Conservation (phyloP, 1,139 yeast species). For the Pichia sp. region DNA sequence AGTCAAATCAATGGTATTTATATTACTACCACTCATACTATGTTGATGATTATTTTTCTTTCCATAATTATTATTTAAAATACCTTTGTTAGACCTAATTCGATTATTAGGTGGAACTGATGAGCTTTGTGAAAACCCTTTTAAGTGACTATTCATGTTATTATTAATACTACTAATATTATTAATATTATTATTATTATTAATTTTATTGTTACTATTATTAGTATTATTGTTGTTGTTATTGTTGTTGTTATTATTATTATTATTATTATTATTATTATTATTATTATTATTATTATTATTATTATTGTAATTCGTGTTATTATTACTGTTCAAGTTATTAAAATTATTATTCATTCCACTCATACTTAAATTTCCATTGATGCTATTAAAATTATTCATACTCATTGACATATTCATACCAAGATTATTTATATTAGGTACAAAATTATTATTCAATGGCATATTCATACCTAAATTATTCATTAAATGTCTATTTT, state of each 20-base stretch:
- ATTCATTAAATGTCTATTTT: slow-evolving; percentile 3
- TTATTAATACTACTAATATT: not conserved
- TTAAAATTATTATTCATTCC: not conserved
- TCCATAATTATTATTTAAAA: not conserved
- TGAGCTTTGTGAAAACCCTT: slow-evolving; percentile 2
- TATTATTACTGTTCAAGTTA: slow-evolving; percentile 3
- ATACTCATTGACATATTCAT: not conserved
- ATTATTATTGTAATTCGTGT: not conserved
- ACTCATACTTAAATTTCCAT: slow-evolving; percentile 1
- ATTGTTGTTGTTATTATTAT: not conserved
- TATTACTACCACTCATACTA: slow-evolving; percentile 1
- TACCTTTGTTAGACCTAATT: not conserved
- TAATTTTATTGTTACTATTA: not conserved
- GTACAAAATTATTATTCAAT: not conserved
- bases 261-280: slow-evolving; percentile 3
- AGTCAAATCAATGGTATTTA: no score
- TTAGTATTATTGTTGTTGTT: not conserved
- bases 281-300: slow-evolving; percentile 1
- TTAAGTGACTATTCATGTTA: not conserved
- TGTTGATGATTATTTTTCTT: not conserved
- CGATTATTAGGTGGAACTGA: slow-evolving; percentile 17
- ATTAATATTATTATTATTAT: not conserved
- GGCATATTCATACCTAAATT: not conserved
- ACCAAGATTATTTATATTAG: slow-evolving; percentile 1
- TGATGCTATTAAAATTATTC: slow-evolving; percentile 2